Percentiles rank a stretch among this genome's conserved stretches.
These are phyloP conservation scores for Colletotrichum sp. DNA, from an alignment of 2,329 filamentous ascomycete species.

Conservation along the genomic window DNA sequence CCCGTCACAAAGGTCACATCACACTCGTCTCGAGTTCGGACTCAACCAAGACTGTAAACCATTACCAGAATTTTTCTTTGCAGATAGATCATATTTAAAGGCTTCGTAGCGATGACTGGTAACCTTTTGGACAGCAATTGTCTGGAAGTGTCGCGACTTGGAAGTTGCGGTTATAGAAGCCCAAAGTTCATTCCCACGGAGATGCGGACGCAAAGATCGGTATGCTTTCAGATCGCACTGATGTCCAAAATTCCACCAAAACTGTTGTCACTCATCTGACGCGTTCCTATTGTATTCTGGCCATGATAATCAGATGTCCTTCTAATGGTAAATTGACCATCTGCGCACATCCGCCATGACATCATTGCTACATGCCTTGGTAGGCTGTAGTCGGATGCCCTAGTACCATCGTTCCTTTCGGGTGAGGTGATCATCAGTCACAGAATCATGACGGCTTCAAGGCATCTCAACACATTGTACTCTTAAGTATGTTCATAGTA, in stretches of 20 bases:
- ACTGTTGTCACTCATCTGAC: not conserved
- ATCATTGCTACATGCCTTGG: no score
- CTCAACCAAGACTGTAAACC: not conserved
- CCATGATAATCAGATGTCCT: not conserved
- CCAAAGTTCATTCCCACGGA: not conserved
- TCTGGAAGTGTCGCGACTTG: no score
- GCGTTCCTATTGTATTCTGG: not conserved
- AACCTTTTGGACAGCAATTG: no score
- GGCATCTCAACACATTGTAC: no score
- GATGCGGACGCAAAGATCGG: not conserved
- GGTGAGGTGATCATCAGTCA: no score
- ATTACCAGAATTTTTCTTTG: not conserved
- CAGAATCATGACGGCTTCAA: no score
- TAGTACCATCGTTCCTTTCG: no score
- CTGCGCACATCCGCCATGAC: not conserved
- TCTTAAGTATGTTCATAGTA: no score
- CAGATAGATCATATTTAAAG: no score
- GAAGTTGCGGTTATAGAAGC: not conserved
- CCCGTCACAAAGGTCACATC: not conserved
- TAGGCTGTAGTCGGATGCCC: no score
- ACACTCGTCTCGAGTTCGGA: not conserved
- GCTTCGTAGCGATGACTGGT: no score
- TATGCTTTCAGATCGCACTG: not conserved
- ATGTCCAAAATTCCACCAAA: fast-evolving
- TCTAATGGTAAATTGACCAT: not conserved